Evolutionary conservation across 768 basidiomycete genomes (phyloP), one percentile per base, ranked within the genome.

Genomic region (Kwoniella bestiolae): DNA sequence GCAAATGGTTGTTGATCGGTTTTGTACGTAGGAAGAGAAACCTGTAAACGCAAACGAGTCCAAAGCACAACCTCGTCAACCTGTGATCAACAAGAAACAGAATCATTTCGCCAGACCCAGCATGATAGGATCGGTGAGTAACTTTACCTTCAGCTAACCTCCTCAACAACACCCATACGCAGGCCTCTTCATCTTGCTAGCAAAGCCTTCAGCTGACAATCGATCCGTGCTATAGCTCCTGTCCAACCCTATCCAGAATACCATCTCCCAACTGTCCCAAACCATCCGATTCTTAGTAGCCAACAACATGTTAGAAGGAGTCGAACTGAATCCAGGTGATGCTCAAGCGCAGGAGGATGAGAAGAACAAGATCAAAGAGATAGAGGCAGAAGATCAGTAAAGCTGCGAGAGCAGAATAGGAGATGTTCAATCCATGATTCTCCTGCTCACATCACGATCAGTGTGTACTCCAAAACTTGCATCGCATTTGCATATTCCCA

Each of bases 181-280:
- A n/a, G n/a, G n/a, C n/a, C n/a, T n/a, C n/a, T n/a, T n/a, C n/a
- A n/a, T n/a, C n/a, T n/a, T n/a, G n/a, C n/a, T n/a, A n/a, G n/a
- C n/a, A n/a, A n/a, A n/a, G n/a, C n/a, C n/a, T n/a, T n/a, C n/a
- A n/a, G 28, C 32, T 16, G 9, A 16, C 8, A n/a, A 5, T 25
- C 34, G 18, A 18, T 41, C 8, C 31, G 41, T 44, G 23, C 50
- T 14, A 51, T 25, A 25, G 46, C 28, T 16, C 18, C 84, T 96
- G 4, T 83, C 89, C 21, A 91, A 90, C 12, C 93, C 95, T 77
- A 93, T 95, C 41, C 87, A 89, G 29, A 85, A 91, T 69, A 94
- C 94, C 0, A 85, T 94, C 3, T 94, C 92, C 1, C 94, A 94
- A 79, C 84, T 97, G 4, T 93, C 93, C 0, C 94, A 97, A 79